Base-by-base conservation (phyloP, 768 basidiomycete species). In the Calocybe gangraenosa region DNA sequence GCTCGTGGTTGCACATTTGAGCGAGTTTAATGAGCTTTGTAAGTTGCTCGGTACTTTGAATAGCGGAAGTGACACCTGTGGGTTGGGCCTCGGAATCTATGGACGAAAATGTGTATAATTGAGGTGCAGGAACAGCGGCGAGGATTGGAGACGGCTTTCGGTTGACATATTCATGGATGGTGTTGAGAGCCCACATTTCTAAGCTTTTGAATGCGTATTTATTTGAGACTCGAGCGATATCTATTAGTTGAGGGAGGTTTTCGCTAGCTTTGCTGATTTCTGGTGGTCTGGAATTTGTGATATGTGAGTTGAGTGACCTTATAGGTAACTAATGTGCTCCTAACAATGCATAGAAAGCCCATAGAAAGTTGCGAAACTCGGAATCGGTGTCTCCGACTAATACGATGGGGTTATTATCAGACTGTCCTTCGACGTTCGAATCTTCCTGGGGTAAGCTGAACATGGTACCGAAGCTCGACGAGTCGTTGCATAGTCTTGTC, bases 121-220 rank as follows among this genome's bases (percentile, higher is more conserved):
- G 50, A 11, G 72, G 62, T 2, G 60, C 52, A 10, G 72, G 68
- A 34, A 71, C 69, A 28, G 67, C 57, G 34, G 65, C 66, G 40
- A 78, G 63, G 50, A 80, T 65, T 2, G 79, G 76, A 1, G 76
- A 77, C 20, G 74, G 71, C 54, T 76, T 78, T 40, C 70, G 74
- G 49, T 78, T 78, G 18, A 86, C 76, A 48, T 76, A 81, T 55
- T 81, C 78, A 49, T 83, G 80, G 37, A 88, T 81, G n/a, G 74
- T 79, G 49, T 85, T 81, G 15, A 88, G 69, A 1, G 83, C 76
- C 86, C 86, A 88, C 1, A 77, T 80, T 59, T 88, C 87, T 23
- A 84, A 60, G 7, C 79, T 76, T 59, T 79, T 84, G 75, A 87
- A 87, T 18, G 77, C 73, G 54, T 88, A 88, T 65, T 87, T 88